A percentile compares a stretch with the other conserved stretches of the same genome.
These are phyloP conservation scores for Fusarium falciforme DNA, from an alignment of 2,329 filamentous ascomycete species.

Conservation along the genomic window DNA sequence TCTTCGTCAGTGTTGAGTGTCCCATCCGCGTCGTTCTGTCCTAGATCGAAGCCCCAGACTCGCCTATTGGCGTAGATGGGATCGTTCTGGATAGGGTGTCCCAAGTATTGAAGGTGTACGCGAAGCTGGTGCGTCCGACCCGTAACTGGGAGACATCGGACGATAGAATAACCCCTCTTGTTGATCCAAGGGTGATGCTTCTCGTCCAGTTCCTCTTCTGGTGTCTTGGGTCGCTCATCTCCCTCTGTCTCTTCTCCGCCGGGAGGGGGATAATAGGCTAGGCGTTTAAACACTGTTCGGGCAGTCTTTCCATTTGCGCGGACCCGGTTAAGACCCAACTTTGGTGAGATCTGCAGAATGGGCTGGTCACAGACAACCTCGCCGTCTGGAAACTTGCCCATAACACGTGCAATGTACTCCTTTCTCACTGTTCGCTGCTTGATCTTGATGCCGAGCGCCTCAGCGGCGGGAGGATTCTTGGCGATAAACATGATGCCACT, in stretches of 20 bases:
- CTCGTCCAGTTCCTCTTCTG: slow-evolving; percentile 35
- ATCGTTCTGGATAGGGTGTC: slow-evolving; percentile 96
- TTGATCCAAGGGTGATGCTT: slow-evolving; percentile 56
- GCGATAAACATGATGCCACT: slow-evolving; percentile 99
- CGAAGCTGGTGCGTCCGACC: slow-evolving; percentile 95
- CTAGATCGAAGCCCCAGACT: slow-evolving; percentile 88
- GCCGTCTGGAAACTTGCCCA: slow-evolving; percentile 90
- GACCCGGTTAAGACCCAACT: slow-evolving; percentile 94
- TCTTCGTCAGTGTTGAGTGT: slow-evolving; percentile 84
- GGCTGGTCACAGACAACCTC: slow-evolving; percentile 94
- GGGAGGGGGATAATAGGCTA: slow-evolving; percentile 86
- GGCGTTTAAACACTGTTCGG: slow-evolving; percentile 87
- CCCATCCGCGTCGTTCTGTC: slow-evolving; percentile 72
- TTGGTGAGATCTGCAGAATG: slow-evolving; percentile 93
- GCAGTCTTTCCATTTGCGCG: slow-evolving; percentile 91
- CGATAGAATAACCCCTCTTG: slow-evolving; percentile 90
- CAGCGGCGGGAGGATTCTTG: slow-evolving; percentile 84
- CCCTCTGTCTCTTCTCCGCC: slow-evolving; percentile 33
- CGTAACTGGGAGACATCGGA: slow-evolving; percentile 92
- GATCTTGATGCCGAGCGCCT: slow-evolving; percentile 81
- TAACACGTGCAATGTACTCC: slow-evolving; percentile 93
- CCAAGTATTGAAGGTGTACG: slow-evolving; percentile 93
- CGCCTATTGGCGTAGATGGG: slow-evolving; percentile 96
- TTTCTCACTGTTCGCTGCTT: slow-evolving; percentile 86
- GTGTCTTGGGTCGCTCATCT: slow-evolving; percentile 41